Base-by-base conservation (phyloP, 345 rosid genomes). In the Hibiscus mutabilis region DNA sequence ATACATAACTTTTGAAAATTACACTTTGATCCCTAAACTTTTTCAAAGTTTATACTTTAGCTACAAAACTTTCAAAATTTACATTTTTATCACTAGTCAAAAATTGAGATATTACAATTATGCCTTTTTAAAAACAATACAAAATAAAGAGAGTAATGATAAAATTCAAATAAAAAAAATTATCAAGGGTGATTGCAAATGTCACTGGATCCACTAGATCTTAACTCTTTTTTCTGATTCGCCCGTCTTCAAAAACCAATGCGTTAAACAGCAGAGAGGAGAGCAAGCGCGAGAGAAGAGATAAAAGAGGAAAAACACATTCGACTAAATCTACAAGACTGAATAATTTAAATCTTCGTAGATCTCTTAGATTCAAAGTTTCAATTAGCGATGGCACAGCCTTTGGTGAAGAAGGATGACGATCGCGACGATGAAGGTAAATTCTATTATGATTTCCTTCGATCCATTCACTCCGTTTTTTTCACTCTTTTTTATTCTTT, bases 361-460 rank as follows among this genome's bases (percentile, higher is more conserved):
- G 80, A 74, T 82, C 80, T 78, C 46, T 62, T 22, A 71, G 74
- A 69, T 77, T 71, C 13, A 60, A 63, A 55, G 21, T 44, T 19
- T 68, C 33, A 21, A n/a, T 66, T 60, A 68, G 70, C 84, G 57
- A 96, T 96, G 99, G 98, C 99, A 66, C 98, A 96, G 77, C 97
- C 99, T 49, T 80, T 84, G 71, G 86, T 89, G 74, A 96, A 96
- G 90, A 96, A 96, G 78, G 97, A 96, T 76, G 99, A 96, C 69
- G 99, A 96, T 81, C 95, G 84, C 73, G 99, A 96, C 82, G 99
- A 96, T 66, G 99, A 96, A 86, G 89, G 99, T 96, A 69, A 67
- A 67, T 49, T 49, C 56, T 44, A 24, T 49, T 9, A 14, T 75
- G 53, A 16, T 18, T 27, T 52, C 66, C 55, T 31, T 47, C 46